Conservation (phyloP, 2,329 filamentous ascomycete genomes). For the Pseudogymnoascus sp. region DNA sequence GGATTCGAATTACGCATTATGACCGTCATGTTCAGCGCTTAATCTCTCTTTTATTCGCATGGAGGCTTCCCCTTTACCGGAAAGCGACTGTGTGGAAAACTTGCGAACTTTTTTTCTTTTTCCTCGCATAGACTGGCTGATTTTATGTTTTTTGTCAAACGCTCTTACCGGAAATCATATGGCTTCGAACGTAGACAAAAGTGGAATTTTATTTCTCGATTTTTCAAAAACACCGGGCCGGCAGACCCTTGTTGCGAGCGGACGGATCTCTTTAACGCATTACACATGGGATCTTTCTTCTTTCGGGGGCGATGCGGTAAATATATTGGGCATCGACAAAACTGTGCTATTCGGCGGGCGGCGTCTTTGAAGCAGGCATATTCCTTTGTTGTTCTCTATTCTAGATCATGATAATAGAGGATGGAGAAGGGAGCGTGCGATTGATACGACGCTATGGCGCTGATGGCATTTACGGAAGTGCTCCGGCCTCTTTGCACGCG, state of each 20-base stretch:
- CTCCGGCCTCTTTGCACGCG: conserved; percentile 8
- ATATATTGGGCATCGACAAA: conserved; percentile 1
- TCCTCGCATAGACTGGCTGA: conserved; percentile 8
- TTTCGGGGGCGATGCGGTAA: neutral
- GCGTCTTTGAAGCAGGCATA: conserved; percentile 9
- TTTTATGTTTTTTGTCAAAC: neutral
- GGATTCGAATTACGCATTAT: conserved; percentile 10
- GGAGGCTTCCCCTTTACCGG: neutral
- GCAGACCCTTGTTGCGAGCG: conserved; percentile 2
- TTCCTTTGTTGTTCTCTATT: conserved; percentile 6
- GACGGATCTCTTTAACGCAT: conserved; percentile 7
- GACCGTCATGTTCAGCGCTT: conserved; percentile 11
- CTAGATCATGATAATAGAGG: neutral
- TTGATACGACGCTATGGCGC: conserved; percentile 2
- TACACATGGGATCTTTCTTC: conserved; percentile 4
- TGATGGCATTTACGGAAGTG: conserved; percentile 9
- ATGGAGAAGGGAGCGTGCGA: conserved; percentile 3
- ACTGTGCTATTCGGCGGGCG: conserved; percentile 5
- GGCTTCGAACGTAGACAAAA: conserved; percentile 10
- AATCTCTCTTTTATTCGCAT: neutral
- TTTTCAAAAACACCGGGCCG: neutral
- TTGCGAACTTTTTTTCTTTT: neutral
- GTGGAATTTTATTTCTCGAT: conserved; percentile 9
- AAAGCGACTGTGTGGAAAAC: neutral
- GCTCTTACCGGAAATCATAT: conserved; percentile 6